Base-by-base conservation (phyloP, 169 alveolate species). In the Theileria annulata region DNA sequence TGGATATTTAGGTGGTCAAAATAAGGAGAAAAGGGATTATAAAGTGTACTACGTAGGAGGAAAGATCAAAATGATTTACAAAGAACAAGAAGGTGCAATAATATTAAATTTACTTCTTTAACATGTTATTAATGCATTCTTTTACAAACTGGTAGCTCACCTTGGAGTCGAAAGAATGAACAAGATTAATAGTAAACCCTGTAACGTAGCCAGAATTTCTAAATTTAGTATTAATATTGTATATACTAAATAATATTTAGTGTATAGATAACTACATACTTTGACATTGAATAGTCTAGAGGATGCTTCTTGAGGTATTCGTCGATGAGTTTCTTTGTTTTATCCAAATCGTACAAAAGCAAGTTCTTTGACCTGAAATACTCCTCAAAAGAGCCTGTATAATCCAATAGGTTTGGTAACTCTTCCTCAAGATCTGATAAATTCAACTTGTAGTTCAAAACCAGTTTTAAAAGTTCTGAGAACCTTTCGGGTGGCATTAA, bases 331-430 rank as follows among this genome's bases (percentile, higher is more conserved):
- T 28, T 31, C 68, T 66, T 68, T n/a, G 80, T 69, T 47, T 30
- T 59, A 51, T 58, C 30, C 37, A 70, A 68, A 54, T 42, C 79
- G 31, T 70, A 51, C 56, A 71, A 72, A 35, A 37, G 67, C n/a
- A 79, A 60, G 35, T 59, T 54, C 60, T 54, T 67, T 51, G 31
- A 15, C 15, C 69, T 47, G 80, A 79, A 23, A 56, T 70, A 79
- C 35, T 79, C 87, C 54, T 49, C 75, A 13, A 79, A 49, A 21
- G 59, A 35, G 68, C 73, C 48, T 3, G 75, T 74, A n/a, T 72
- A 33, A 33, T 70, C 42, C 15, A 71, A 59, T 72, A 70, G 75
- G 31, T 48, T 69, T 17, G 68, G 74, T 37, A 79, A 47, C 21
- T 48, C 63, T 17, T 56, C 56, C 54, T 63, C 31, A 27, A 77